Evolutionary conservation across 2,329 filamentous ascomycete genomes (phyloP), one percentile per base, ranked within the genome.

Genomic region (Penicillium sp.): DNA sequence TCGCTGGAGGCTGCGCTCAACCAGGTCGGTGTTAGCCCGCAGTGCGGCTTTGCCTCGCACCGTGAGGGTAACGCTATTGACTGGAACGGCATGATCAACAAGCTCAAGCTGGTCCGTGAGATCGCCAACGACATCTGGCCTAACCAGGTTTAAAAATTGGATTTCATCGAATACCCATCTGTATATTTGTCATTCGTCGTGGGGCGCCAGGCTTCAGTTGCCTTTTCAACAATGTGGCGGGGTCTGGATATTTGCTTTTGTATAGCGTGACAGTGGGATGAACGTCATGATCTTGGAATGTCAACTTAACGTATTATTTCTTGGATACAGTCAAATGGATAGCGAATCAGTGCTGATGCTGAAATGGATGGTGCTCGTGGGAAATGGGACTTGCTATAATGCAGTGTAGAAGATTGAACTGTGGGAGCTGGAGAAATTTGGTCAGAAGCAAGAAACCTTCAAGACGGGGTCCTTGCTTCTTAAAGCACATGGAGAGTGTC

Each of bases 91-190:
- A 86, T 91, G 84, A 82, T 82, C 73, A 83, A 81, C 69, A 92
- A 91, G 76, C 72, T 92, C 63, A 76, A 81, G 58, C 73, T 92
- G 46, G 86, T 91, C 16, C 81, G 87, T 57, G 77, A 83, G 61
- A 83, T 92, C 63, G 87, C 88, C 2, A 81, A 90, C 65, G 82
- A 86, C 63, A 81, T 91, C 51, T 92, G 88, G 88, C 78, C 79
- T 4, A 76, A 77, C 18, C 72, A 82, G 72, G 66, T 74, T 57
- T 82, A 56, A 63, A 42, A 36, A 13, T 42, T 28, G 10, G 22
- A 44, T 18, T 45, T 48, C 42, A 52, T 48, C 36, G 44, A 53
- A 55, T 48, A 51, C 44, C 43, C 42, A 44, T 50, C 54, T 53
- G 50, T 57, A 54, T 24, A 50, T 49, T 51, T 54, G 51, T 46